Base-by-base conservation (phyloP, 257 asterid species). In the Perilla frutescens region DNA sequence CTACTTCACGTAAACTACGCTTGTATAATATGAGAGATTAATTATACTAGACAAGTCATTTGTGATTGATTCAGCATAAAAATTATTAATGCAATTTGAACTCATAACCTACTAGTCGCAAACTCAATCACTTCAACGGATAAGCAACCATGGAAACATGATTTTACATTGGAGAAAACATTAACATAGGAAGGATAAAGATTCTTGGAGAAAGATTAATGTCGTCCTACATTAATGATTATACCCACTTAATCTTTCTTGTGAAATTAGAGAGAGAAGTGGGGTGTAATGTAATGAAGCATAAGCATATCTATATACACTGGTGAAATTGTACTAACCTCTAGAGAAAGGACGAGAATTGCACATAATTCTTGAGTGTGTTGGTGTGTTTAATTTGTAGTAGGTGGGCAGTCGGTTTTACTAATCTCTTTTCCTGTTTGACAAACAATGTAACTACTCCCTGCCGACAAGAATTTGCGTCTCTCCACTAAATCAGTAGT, bases 391-490 rank as follows among this genome's bases (percentile, higher is more conserved):
- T 63, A 74, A 80, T 73, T 75, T 81, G 89, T 76, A 83, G 88
- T 85, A 68, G 96, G 91, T 89, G 85, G 78, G 91, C 85, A 77
- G 88, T 85, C 96, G 80, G 81, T 72, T 67, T 81, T 79, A 59
- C 39, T 20, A 34, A 58, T 47, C 44, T 47, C 53, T 54, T 75
- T 66, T 56, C 34, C 26, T 67, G 70, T 67, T 74, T 66, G 75
- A 67, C 32, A 58, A 74, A 68, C 41, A 29, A 59, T 72, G 72
- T 76, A 74, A 84, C 81, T 57, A 81, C 77, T 74, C 77, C 72
- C 65, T 85, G 84, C 96, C 96, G 96, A 89, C 93, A 89, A 79
- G 81, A 81, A 79, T 79, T 84, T 89, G 61, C 84, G 92, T 87
- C 86, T 76, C 76, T 62, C 88, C 91, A 84, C 86, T 84, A 79